These are phyloP conservation scores for Apiospora arundinis DNA, from an alignment of 2,329 filamentous ascomycete species.

Conservation along the genomic window DNA sequence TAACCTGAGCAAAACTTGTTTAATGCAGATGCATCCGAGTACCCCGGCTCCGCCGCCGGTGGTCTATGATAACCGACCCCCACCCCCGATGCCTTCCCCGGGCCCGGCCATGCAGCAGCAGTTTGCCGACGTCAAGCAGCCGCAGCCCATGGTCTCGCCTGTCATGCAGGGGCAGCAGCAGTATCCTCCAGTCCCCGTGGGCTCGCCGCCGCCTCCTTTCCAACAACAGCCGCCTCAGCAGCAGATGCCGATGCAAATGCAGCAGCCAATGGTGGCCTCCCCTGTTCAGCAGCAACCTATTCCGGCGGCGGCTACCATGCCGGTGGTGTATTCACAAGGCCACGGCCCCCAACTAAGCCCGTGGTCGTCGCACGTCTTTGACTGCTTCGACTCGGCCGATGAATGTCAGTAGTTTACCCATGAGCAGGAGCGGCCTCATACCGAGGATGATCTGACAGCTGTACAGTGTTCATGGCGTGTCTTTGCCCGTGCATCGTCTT, in stretches of 20 bases:
- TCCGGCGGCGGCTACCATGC: background rate
- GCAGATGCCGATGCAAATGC: background rate
- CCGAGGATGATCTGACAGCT: too few species aligned
- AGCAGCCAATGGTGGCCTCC: background rate
- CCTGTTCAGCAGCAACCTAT: background rate
- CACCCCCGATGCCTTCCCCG: background rate
- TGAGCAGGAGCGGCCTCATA: background rate
- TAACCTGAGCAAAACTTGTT: background rate
- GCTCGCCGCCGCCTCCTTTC: background rate
- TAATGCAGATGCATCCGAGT: background rate
- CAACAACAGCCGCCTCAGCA: background rate
- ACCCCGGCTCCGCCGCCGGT: background rate
- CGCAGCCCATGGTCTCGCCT: background rate
- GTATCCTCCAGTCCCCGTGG: background rate
- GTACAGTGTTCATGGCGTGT: background rate
- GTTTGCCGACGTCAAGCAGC: constrained; percentile 10
- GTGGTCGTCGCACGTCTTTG: constrained; percentile 2
- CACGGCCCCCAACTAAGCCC: background rate
- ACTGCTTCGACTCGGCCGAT: constrained; percentile 4
- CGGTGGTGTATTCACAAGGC: background rate
- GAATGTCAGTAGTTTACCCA: background rate
- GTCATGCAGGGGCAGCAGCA: background rate
- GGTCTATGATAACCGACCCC: background rate
- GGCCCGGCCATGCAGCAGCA: background rate
- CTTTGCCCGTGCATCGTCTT: constrained; percentile 15